These are phyloP conservation scores for Phytophthora hibernalis DNA, from an alignment of 352 stramenopile species.

Conservation along the genomic window DNA sequence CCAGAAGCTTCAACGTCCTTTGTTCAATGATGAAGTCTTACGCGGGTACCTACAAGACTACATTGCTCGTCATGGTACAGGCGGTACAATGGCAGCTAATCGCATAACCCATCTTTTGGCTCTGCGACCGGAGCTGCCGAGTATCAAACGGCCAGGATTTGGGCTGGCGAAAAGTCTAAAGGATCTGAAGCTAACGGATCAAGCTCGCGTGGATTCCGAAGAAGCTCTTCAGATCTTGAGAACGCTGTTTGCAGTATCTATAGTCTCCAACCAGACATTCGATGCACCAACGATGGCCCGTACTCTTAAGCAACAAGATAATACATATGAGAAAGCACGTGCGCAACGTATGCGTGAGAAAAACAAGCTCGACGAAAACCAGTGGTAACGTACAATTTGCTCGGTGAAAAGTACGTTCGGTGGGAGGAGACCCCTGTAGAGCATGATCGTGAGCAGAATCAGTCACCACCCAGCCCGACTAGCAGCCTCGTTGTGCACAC, in stretches of 20 bases:
- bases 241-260: constrained; percentile 21
- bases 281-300: constrained; percentile 23
- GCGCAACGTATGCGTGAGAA: constrained; percentile 37
- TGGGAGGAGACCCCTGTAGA: constrained; percentile 43
- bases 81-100: constrained; percentile 49
- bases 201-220: constrained; percentile 30
- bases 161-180: constrained; percentile 44
- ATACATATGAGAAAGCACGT: constrained; percentile 18
- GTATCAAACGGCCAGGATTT: constrained; percentile 40
- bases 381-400: constrained; percentile 69
- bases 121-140: constrained; percentile 42
- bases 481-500: constrained; percentile 29
- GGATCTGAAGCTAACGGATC: constrained; percentile 34
- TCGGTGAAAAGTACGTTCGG: constrained; percentile 70
- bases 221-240: constrained; percentile 39
- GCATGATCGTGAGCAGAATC: background rate
- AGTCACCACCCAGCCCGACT: constrained; percentile 13
- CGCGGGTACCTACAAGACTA: constrained; percentile 48
- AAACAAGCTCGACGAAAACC: constrained; percentile 35
- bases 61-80: constrained; percentile 42
- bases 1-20: constrained; percentile 6
- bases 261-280: constrained; percentile 10
- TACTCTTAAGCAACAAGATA: constrained; percentile 9
- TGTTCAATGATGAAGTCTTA: constrained; percentile 40
- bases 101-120: constrained; percentile 48